Conservation (phyloP, 371 early-diverging fungal species). For the Mortierella sp. region DNA sequence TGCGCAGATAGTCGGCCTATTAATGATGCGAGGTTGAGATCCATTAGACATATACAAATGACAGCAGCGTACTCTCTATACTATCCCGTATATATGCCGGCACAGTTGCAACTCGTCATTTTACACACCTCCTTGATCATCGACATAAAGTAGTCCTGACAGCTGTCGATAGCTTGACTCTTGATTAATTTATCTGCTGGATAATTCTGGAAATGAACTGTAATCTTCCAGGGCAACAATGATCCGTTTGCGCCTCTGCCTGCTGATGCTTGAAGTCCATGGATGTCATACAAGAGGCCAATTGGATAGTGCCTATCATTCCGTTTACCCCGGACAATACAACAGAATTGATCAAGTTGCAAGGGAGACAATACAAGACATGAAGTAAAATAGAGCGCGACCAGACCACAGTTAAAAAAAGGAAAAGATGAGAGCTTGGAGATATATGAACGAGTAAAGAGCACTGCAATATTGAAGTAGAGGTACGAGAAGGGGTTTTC, state of each 20-base stretch:
- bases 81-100: background rate
- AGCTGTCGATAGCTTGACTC: slow-evolving; percentile 64
- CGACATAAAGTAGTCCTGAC: slow-evolving; percentile 83
- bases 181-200: slow-evolving; percentile 71
- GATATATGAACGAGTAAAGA: background rate
- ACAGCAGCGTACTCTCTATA: background rate
- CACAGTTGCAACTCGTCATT: background rate
- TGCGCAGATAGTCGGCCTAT: slow-evolving; percentile 80
- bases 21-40: background rate
- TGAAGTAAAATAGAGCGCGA: no score
- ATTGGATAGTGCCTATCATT: slow-evolving; percentile 80
- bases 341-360: background rate
- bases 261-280: slow-evolving; percentile 44
- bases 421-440: slow-evolving; percentile 14
- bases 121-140: slow-evolving; percentile 79
- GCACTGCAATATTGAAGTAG: background rate
- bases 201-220: slow-evolving; percentile 69
- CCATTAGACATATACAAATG: background rate
- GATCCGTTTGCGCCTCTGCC: slow-evolving; percentile 47
- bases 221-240: slow-evolving; percentile 72
- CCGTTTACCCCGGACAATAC: background rate
- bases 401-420: background rate
- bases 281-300: slow-evolving; percentile 76
- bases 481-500: no score
- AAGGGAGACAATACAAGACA: background rate